Conservation (phyloP, 441 rosid genomes). For the Pelargonium myrrhifolium region DNA sequence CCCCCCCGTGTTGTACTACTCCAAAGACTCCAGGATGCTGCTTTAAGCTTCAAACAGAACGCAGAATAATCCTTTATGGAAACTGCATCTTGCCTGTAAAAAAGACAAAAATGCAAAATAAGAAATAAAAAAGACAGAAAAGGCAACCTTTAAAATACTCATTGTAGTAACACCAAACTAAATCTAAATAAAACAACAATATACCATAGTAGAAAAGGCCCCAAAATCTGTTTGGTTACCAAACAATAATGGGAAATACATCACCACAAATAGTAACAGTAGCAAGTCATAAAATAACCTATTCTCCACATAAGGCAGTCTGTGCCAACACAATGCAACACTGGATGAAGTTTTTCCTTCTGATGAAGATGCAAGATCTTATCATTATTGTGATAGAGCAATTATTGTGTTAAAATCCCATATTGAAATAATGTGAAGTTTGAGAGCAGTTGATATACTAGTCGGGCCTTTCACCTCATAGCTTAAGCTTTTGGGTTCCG, state of each 20-base stretch:
- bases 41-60: conserved; percentile 43
- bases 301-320: not conserved
- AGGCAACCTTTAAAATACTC: not conserved
- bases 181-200: not conserved
- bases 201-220: not conserved
- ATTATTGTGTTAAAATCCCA: too few relatives aligned
- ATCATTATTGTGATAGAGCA: too few relatives aligned
- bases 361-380: too few relatives aligned
- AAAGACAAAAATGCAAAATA: not conserved
- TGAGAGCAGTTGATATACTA: too few relatives aligned
- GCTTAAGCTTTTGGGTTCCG: too few relatives aligned
- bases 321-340: not conserved
- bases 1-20: conserved; percentile 31
- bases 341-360: not conserved
- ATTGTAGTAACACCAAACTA: too few relatives aligned
- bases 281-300: too few relatives aligned
- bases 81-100: conserved; percentile 39
- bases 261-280: too few relatives aligned
- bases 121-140: not conserved
- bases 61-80: conserved; percentile 50
- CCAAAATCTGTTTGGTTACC: too few relatives aligned
- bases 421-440: too few relatives aligned
- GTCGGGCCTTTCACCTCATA: too few relatives aligned
- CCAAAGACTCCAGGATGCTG: conserved; percentile 56
- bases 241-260: too few relatives aligned